Conservation (phyloP, 805 yeast genomes). For the Metschnikowia bowlesiae region DNA sequence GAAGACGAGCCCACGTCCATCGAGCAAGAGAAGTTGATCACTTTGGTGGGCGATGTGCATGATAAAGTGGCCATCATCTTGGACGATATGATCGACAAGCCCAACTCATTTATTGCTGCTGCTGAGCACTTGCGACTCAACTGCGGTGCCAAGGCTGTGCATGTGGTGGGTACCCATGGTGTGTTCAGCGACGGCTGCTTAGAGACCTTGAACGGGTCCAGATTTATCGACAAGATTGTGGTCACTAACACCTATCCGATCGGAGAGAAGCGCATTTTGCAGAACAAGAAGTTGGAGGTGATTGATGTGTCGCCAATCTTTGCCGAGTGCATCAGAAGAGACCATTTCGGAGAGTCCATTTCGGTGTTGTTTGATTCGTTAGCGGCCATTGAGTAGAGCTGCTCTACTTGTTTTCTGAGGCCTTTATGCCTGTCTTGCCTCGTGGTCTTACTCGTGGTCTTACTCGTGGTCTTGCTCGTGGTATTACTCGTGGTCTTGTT, state of each 20-base stretch:
- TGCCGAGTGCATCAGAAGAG: slow-evolving; percentile 98
- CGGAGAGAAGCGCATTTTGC: slow-evolving; percentile 51
- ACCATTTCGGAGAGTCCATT: slow-evolving; percentile 96
- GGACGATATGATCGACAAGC: slow-evolving; percentile 97
- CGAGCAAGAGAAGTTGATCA: slow-evolving; percentile 79
- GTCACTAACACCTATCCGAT: slow-evolving; percentile 97
- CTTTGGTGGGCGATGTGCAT: slow-evolving; percentile 93
- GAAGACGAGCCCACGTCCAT: slow-evolving; percentile 68
- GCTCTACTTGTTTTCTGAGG: too few species aligned
- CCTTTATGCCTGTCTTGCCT: too few species aligned
- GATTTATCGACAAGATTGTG: slow-evolving; percentile 84
- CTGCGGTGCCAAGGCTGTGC: slow-evolving; percentile 93
- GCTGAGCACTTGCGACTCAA: slow-evolving; percentile 95
- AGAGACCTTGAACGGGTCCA: slow-evolving; percentile 69
- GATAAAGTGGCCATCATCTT: slow-evolving; percentile 87
- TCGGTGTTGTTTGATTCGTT: slow-evolving; percentile 88
- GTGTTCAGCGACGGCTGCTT: slow-evolving; percentile 84
- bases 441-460: too few species aligned
- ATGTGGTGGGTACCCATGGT: slow-evolving; percentile 94
- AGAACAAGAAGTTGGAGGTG: slow-evolving; percentile 63
- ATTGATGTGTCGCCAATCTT: slow-evolving; percentile 93
- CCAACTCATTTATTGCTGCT: slow-evolving; percentile 90
- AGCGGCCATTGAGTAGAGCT: slow-evolving; percentile 45
- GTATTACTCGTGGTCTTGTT: too few species aligned
- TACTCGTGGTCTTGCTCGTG: too few species aligned